These are phyloP conservation scores for Solanum rostratum DNA, from an alignment of 257 asterid species.

Conservation along the genomic window DNA sequence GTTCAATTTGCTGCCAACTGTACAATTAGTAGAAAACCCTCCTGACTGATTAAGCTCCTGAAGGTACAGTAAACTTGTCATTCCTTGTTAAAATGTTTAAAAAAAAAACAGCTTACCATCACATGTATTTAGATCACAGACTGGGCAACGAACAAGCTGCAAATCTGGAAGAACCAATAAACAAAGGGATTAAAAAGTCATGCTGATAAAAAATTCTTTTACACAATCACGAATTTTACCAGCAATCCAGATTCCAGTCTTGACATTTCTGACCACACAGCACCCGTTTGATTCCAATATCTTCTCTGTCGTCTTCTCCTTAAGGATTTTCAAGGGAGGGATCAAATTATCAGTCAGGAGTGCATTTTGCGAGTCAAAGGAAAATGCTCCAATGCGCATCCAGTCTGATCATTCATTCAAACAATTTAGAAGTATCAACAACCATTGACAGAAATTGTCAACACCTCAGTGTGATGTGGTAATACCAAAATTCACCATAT, in stretches of 20 bases:
- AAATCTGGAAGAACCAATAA: slow-evolving; percentile 43
- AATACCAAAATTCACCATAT: background rate
- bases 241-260: slow-evolving; percentile 94
- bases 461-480: background rate
- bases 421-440: background rate
- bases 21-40: background rate
- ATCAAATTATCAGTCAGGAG: slow-evolving; percentile 48
- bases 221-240: slow-evolving; percentile 31
- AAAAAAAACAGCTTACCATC: slow-evolving; percentile 51
- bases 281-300: slow-evolving; percentile 36
- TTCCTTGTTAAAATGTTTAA: background rate
- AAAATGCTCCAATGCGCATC: slow-evolving; percentile 92
- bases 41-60: background rate
- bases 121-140: slow-evolving; percentile 81
- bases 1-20: background rate
- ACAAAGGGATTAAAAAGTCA: background rate
- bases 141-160: slow-evolving; percentile 97
- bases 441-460: background rate
- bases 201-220: background rate
- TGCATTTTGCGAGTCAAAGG: slow-evolving; percentile 55
- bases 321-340: slow-evolving; percentile 32
- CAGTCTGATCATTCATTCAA: slow-evolving; percentile 42
- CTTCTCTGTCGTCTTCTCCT: slow-evolving; percentile 25
- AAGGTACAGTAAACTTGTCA: background rate
- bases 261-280: slow-evolving; percentile 50